phyloP scores from a whole-genome alignment of 306 rosid species.

The Fagus crenata region DNA sequence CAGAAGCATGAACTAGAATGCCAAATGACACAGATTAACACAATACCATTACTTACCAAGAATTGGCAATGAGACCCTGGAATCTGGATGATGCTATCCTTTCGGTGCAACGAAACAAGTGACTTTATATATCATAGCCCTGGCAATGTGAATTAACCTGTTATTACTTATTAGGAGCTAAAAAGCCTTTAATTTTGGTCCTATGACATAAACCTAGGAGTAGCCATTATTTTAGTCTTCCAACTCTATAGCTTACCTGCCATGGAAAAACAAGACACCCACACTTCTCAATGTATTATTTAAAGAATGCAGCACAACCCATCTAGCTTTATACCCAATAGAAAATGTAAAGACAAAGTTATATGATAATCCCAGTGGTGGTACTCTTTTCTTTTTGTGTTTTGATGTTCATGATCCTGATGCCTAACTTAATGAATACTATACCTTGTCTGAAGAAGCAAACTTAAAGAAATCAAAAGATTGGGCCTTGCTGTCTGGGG shows the following conservation, averaged over 20 bases:
- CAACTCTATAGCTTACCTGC: constrained; percentile 32
- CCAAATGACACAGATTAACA: constrained; percentile 12
- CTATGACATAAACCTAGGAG: constrained; percentile 28
- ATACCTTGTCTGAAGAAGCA: constrained; percentile 82
- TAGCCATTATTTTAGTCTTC: constrained; percentile 40
- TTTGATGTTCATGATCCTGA: constrained; percentile 55
- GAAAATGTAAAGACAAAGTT: constrained; percentile 71
- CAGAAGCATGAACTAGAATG: constrained; percentile 16
- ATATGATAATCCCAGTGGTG: constrained; percentile 52
- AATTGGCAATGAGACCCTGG: constrained; percentile 1
- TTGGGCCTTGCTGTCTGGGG: constrained; percentile 73
- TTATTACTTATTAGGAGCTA: constrained; percentile 16
- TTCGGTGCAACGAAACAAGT: constrained; percentile 13
- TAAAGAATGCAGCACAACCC: constrained; percentile 31
- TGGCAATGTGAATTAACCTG: constrained; percentile 35
- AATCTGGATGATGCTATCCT: constrained; percentile 12
- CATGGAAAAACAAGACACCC: constrained; percentile 37
- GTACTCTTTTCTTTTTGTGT: constrained; percentile 44
- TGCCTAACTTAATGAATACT: constrained; percentile 86
- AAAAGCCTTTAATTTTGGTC: constrained; percentile 19
- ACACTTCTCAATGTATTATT: constrained; percentile 43
- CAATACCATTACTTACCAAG: constrained; percentile 18
- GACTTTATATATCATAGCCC: constrained; percentile 2
- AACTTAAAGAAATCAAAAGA: constrained; percentile 60
- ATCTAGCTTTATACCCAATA: constrained; percentile 48